Conservation (phyloP, 2,329 filamentous ascomycete species). For the Clarireedia monteithiana region DNA sequence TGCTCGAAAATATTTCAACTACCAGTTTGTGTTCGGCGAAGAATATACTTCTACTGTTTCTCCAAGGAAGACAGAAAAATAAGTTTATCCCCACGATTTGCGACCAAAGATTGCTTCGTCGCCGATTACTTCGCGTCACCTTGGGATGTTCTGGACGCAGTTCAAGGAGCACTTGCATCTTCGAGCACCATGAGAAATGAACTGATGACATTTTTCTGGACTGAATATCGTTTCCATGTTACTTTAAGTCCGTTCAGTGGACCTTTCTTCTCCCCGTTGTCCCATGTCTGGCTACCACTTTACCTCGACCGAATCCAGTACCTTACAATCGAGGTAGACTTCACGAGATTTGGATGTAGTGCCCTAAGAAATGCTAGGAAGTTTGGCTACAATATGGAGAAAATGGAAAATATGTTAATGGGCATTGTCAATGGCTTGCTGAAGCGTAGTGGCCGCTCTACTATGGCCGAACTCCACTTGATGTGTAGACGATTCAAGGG, state of each 20-base stretch:
- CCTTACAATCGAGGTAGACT: conserved; percentile 27
- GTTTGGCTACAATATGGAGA: conserved; percentile 12
- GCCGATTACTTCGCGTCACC: conserved; percentile 20
- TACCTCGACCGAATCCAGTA: conserved; percentile 21
- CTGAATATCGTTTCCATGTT: conserved; percentile 26
- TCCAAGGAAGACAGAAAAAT: conserved; percentile 17
- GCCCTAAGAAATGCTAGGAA: conserved; percentile 10
- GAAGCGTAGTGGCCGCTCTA: conserved; percentile 4
- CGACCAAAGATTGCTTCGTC: conserved; percentile 20
- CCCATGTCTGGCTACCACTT: conserved; percentile 20
- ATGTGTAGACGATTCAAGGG: conserved; percentile 16
- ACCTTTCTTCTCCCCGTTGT: conserved; percentile 21
- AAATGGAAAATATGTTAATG: conserved; percentile 13
- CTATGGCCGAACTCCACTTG: conserved; percentile 13
- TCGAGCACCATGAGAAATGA: conserved; percentile 21
- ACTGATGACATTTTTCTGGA: conserved; percentile 28
- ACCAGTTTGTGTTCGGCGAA: conserved; percentile 14
- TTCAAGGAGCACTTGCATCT: conserved; percentile 18
- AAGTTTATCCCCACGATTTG: conserved; percentile 20
- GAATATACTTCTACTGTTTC: conserved; percentile 25
- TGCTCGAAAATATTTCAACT: conserved; percentile 15
- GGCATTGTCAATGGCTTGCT: conserved; percentile 13
- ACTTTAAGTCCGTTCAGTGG: conserved; percentile 23
- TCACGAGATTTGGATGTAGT: conserved; percentile 24
- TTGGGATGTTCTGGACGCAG: conserved; percentile 21